These are phyloP conservation scores for Hericium coralloides DNA, from an alignment of 768 basidiomycete genomes.

Conservation along the genomic window DNA sequence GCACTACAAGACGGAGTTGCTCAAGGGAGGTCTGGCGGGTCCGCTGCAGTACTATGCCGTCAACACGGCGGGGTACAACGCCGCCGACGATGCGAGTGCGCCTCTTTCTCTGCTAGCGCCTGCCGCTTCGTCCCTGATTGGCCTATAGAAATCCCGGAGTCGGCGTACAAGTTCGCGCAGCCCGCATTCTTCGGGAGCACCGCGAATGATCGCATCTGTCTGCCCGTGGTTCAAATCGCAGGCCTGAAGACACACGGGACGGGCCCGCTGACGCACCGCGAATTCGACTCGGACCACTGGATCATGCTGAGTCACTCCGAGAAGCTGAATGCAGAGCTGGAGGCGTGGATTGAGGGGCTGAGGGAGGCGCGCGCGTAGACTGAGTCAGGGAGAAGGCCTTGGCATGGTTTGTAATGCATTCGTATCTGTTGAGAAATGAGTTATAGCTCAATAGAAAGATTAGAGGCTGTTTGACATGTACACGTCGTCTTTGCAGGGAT, in stretches of 20 bases:
- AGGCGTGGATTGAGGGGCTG: neutral
- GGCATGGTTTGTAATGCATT: no score
- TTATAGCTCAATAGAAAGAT: no score
- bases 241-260: constrained; percentile 20
- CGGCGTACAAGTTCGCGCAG: constrained; percentile 20
- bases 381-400: no score
- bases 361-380: no score
- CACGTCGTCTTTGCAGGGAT: no score
- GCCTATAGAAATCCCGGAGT: neutral
- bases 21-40: constrained; percentile 22
- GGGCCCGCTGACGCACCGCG: constrained; percentile 21
- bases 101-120: neutral
- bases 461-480: no score
- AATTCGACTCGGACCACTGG: constrained; percentile 33
- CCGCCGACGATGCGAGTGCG: constrained; percentile 26
- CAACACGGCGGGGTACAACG: constrained; percentile 15
- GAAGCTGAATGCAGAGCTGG: constrained; percentile 20
- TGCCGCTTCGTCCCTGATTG: neutral
- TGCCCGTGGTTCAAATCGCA: constrained; percentile 16
- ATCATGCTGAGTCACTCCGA: constrained; percentile 25
- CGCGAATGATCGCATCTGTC: constrained; percentile 26
- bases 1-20: constrained; percentile 19
- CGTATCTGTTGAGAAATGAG: no score
- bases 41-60: constrained; percentile 29
- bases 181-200: constrained; percentile 30